Evolutionary conservation across 2,329 filamentous ascomycete genomes (phyloP), one percentile per base, ranked within the genome.

Genomic region (Ilyonectria sp.): DNA sequence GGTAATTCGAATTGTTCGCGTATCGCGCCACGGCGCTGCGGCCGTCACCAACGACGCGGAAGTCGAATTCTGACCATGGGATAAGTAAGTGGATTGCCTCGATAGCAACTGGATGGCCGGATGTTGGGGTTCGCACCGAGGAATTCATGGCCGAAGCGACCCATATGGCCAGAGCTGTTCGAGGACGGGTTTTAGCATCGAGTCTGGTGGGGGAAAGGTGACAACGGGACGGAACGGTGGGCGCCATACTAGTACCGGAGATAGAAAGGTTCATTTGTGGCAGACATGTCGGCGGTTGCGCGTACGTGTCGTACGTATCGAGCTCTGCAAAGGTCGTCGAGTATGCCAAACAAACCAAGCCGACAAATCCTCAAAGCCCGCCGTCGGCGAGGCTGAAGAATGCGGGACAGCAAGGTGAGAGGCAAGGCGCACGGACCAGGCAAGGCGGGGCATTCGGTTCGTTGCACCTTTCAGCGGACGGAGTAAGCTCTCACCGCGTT

Each of bases 1-100:
- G 92, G 84, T 99, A 99, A 84, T 99, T 99, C 65, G 95, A 98
- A 83, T 99, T 99, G 87, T 99, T 99, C 71, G 96, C 96, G 84
- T 99, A 99, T 82, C 96, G 92, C 35, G 95, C 94, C 59, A 96
- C 93, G 8, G 96, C 96, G 79, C 95, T 98, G 69, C 94, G 91
- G 58, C 96, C 96, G 80, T 99, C 96, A 61, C 94, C 94, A 52
- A 98, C 89, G 26, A 94, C 94, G 63, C 95, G 90, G 78, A 99
- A 96, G 81, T 99, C 96, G 81, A 99, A 99, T 82, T 99, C 95
- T 98, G 74, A 33, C 46, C 35, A 52, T 37, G n/a, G 10, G 37
- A 2, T 7, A 35, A 47, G 58, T 75, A 50, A 75, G 68, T 11
- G 43, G 23, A 2, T 29, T 7, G 11, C 21, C 21, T 26, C 47